Percentiles rank a stretch among this genome's conserved stretches.
phyloP scores from a whole-genome alignment of 176 grass and related monocot species.

The Eragrostis nindensis region DNA sequence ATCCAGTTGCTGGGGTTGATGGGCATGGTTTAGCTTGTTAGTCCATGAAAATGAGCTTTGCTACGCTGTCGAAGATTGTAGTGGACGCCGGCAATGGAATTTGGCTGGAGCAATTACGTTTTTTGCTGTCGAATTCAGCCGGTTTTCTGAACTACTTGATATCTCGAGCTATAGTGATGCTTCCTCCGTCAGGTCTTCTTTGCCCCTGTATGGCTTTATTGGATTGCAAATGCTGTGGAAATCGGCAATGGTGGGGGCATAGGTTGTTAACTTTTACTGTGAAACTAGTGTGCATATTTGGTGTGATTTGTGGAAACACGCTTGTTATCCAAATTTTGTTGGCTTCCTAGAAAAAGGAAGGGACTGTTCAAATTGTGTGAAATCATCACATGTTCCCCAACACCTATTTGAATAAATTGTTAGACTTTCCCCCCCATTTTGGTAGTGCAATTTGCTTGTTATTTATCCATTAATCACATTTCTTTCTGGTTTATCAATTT shows the following conservation, averaged over 20 bases:
- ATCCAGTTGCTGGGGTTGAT: conserved; percentile 2
- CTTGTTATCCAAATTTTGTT: neutral
- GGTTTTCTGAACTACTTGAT: neutral
- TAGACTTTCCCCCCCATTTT: neutral
- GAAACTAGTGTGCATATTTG: neutral
- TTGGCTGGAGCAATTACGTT: neutral
- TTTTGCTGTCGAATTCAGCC: neutral
- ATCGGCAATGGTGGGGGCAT: neutral
- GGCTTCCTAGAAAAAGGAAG: neutral
- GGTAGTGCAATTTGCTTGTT: neutral
- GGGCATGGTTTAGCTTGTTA: neutral
- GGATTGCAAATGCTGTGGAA: conserved; percentile 1
- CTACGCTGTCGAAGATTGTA: neutral
- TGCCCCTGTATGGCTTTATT: neutral
- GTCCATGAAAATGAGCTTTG: neutral
- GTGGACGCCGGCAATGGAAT: neutral
- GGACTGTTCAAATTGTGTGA: conserved; percentile 20
- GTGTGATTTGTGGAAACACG: neutral
- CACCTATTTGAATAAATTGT: neutral
- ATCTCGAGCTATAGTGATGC: neutral
- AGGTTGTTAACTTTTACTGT: neutral
- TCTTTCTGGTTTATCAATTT: neutral
- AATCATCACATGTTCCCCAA: neutral
- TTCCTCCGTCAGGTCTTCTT: neutral
- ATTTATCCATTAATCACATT: neutral